Evolutionary conservation across 768 basidiomycete species (phyloP).

Genomic region (Mycena crocata): DNA sequence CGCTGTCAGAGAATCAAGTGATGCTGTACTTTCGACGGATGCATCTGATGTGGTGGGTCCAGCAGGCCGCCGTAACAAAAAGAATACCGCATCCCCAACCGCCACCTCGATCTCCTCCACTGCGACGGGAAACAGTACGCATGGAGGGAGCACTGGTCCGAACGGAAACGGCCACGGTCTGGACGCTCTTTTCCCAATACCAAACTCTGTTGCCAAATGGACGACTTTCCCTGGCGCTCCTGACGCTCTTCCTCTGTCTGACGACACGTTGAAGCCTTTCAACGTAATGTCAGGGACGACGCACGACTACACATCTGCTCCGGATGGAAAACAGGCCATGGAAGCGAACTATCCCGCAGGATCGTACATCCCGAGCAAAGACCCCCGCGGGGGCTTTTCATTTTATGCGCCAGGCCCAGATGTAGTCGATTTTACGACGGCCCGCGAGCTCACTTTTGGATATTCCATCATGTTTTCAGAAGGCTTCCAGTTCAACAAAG

Average conservation of each 20-base stretch:
- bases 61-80: too few relatives aligned
- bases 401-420: slow-evolving; percentile 75
- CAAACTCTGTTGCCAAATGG: slow-evolving; percentile 47
- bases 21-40: too few relatives aligned
- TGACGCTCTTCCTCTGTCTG: slow-evolving; percentile 52
- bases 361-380: slow-evolving; percentile 61
- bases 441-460: slow-evolving; percentile 73
- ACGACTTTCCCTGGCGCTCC: slow-evolving; percentile 52
- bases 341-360: slow-evolving; percentile 66
- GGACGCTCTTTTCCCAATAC: slow-evolving; percentile 55
- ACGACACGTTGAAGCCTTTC: slow-evolving; percentile 55
- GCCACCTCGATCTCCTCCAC: too few relatives aligned
- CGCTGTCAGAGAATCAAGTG: too few relatives aligned
- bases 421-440: slow-evolving; percentile 63
- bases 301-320: slow-evolving; percentile 54
- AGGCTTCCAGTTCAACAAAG: slow-evolving; percentile 71
- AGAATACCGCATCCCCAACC: too few relatives aligned
- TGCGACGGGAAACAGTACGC: not conserved
- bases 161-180: slow-evolving; percentile 18
- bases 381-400: slow-evolving; percentile 69
- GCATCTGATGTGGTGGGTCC: too few relatives aligned
- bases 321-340: slow-evolving; percentile 64
- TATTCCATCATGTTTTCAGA: slow-evolving; percentile 70
- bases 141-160: not conserved
- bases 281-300: slow-evolving; percentile 49